These are phyloP conservation scores for Talaromyces piceae DNA, from an alignment of 2,329 filamentous ascomycete genomes.

Conservation along the genomic window DNA sequence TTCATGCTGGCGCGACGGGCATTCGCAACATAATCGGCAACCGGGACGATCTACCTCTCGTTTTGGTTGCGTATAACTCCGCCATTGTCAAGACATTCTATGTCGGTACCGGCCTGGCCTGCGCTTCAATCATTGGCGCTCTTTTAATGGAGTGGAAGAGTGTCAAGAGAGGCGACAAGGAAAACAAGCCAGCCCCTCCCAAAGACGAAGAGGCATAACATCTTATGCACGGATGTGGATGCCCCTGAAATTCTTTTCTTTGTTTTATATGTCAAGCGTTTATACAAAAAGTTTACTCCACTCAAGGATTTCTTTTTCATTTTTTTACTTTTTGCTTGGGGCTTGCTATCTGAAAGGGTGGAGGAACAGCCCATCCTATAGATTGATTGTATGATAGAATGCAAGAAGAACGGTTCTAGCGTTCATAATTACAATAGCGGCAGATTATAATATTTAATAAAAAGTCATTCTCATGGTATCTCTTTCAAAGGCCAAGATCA, in stretches of 20 bases:
- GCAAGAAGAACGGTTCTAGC: not conserved
- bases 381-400: not conserved
- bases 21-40: slow-evolving; percentile 5
- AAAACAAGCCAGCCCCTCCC: slow-evolving; percentile 11
- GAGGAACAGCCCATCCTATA: not conserved
- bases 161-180: slow-evolving; percentile 11
- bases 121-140: slow-evolving; percentile 8
- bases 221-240: not conserved
- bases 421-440: not conserved
- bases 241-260: not conserved
- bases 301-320: no score
- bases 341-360: not conserved
- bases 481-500: not conserved
- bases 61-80: slow-evolving; percentile 11
- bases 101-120: slow-evolving; percentile 4
- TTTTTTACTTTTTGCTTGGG: not conserved
- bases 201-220: not conserved
- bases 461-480: not conserved
- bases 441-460: not conserved
- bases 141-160: slow-evolving; percentile 9
- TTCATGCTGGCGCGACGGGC: slow-evolving; percentile 30
- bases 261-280: not conserved
- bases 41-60: not conserved
- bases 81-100: slow-evolving; percentile 9
- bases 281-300: not conserved